phyloP scores from a whole-genome alignment of 345 rosid species.

The Eucalyptus brandiana region DNA sequence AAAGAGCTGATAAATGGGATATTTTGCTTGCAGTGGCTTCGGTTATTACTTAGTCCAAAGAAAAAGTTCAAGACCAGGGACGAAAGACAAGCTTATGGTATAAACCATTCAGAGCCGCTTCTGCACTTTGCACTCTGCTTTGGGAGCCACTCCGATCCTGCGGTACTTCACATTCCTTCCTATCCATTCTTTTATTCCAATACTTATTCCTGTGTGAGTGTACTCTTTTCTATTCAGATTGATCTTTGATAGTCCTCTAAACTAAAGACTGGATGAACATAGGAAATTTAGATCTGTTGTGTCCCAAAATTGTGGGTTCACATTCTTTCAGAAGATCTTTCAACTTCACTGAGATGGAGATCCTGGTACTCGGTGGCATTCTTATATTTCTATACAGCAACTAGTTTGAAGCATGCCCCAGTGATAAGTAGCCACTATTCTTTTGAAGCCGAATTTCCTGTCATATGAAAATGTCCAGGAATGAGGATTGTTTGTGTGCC shows the following conservation, averaged over 20 bases:
- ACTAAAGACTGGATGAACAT: background rate
- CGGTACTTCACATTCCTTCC: conserved; percentile 29
- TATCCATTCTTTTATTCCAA: background rate
- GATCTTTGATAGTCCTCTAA: background rate
- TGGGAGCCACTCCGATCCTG: conserved; percentile 97
- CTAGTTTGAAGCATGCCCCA: background rate
- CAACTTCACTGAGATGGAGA: background rate
- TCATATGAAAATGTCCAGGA: background rate
- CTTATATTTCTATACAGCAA: background rate
- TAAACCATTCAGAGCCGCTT: conserved; percentile 61
- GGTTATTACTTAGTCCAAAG: conserved; percentile 51
- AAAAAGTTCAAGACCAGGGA: conserved; percentile 70
- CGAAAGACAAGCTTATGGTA: conserved; percentile 50
- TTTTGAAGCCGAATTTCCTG: background rate
- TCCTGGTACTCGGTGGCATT: background rate
- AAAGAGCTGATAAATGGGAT: background rate
- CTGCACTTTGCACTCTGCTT: conserved; percentile 77
- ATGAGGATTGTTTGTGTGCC: background rate
- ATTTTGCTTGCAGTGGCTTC: conserved; percentile 61
- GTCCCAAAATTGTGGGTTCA: background rate
- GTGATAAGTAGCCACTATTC: background rate
- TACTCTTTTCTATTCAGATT: background rate
- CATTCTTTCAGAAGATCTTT: background rate
- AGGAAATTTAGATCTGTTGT: background rate
- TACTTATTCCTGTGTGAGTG: background rate